Conservation (phyloP, 1,284 basidiomycete genomes). For the Tetrapyrgos nigripes region DNA sequence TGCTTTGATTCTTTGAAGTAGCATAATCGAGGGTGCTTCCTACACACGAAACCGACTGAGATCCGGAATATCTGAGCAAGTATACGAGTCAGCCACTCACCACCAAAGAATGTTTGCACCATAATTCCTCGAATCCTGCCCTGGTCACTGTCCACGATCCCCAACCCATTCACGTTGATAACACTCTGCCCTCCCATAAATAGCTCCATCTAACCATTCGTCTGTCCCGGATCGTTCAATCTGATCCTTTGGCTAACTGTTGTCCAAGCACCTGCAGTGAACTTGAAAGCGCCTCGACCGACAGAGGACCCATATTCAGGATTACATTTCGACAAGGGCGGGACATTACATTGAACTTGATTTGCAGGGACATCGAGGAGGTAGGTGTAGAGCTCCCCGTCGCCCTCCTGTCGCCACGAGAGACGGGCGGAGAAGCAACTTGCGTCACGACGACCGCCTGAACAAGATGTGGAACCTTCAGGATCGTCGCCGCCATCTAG, state of each 20-base stretch:
- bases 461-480: conserved; percentile 36
- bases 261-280: conserved; percentile 3
- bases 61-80: no score
- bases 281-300: conserved; percentile 5
- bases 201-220: conserved; percentile 1
- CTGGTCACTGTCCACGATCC: background rate
- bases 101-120: conserved; percentile 14
- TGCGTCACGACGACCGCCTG: conserved; percentile 41
- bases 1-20: background rate
- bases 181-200: background rate
- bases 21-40: background rate
- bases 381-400: conserved; percentile 49
- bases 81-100: no score
- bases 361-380: conserved; percentile 29
- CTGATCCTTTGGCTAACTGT: conserved; percentile 9
- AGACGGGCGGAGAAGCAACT: conserved; percentile 45
- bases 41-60: no score
- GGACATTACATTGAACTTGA: background rate
- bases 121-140: background rate
- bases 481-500: conserved; percentile 42
- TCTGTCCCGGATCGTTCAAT: conserved; percentile 11
- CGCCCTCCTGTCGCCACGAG: conserved; percentile 48
- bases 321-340: conserved; percentile 5
- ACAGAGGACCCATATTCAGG: conserved; percentile 5
- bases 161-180: background rate